These are phyloP conservation scores for Cladosporium cucumerinum DNA, from an alignment of 2,329 filamentous ascomycete species.

Conservation along the genomic window DNA sequence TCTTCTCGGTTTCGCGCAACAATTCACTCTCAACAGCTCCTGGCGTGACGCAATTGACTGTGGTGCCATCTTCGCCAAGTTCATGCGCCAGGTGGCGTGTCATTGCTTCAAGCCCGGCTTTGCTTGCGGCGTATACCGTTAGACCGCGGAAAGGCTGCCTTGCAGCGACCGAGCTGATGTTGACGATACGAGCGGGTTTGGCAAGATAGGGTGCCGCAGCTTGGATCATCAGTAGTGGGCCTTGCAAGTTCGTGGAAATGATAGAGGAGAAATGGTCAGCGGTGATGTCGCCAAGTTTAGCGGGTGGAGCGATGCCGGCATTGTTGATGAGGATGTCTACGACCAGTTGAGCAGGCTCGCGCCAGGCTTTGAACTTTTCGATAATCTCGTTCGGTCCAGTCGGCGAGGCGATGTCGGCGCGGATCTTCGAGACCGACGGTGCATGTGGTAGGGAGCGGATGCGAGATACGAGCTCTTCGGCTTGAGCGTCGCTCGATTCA, in stretches of 20 bases:
- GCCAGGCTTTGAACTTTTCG: slow-evolving; percentile 37
- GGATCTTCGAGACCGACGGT: slow-evolving; percentile 36
- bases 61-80: slow-evolving; percentile 55
- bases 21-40: slow-evolving; percentile 59
- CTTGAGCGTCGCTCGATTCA: slow-evolving; percentile 19
- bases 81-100: slow-evolving; percentile 59
- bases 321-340: slow-evolving; percentile 48
- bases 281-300: slow-evolving; percentile 41
- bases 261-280: slow-evolving; percentile 51
- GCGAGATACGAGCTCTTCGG: slow-evolving; percentile 34
- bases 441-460: slow-evolving; percentile 36
- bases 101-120: slow-evolving; percentile 59
- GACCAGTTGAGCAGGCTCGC: slow-evolving; percentile 23
- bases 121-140: slow-evolving; percentile 54
- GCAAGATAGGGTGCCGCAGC: slow-evolving; percentile 52
- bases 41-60: slow-evolving; percentile 59
- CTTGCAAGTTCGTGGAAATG: slow-evolving; percentile 58
- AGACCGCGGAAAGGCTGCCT: slow-evolving; percentile 46
- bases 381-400: slow-evolving; percentile 39
- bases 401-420: slow-evolving; percentile 39
- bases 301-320: slow-evolving; percentile 30
- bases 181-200: slow-evolving; percentile 53
- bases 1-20: slow-evolving; percentile 49
- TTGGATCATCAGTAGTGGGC: slow-evolving; percentile 52
- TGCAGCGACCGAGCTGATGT: slow-evolving; percentile 55